Evolutionary conservation across 2,329 filamentous ascomycete genomes (phyloP), one percentile per base, ranked within the genome.

Genomic region (Pyricularia sp.): DNA sequence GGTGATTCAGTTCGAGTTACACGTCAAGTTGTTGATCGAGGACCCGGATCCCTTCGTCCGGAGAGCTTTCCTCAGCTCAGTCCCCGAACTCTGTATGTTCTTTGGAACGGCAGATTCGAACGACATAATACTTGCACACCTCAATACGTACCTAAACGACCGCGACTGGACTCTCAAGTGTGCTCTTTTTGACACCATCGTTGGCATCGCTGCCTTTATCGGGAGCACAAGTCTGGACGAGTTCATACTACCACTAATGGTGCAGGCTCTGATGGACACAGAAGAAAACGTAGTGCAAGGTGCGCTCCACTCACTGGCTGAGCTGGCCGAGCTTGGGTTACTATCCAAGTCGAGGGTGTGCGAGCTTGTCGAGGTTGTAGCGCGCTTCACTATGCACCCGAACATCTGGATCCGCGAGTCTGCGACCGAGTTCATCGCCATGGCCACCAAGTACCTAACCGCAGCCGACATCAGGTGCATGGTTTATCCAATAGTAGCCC

Each of bases 81-180:
- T 99, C 0, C 91, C 94, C 0, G 92, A 93, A 71, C 84, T 99
- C 1, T 99, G 95, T 76, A 88, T 97, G 72, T 98, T 99, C 78
- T 98, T 99, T 73, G 93, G 93, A 3, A 94, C 92, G 70, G 86
- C 90, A n/a, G 91, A 93, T 75, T 91, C 94, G 0, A 97, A 96
- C 77, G 95, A 99, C 76, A 92, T 99, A n/a, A 89, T 99, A 20
- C 82, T 99, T 26, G 97, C 93, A 36, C 95, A 99, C 79, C 83
- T 99, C 31, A 98, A 98, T 76, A 99, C 95, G 0, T 99, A 99
- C 74, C 81, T 99, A 10, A 99, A 99, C 73, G 95, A 98, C 74
- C 88, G 91, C 61, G 94, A 99, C 77, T 99, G 95, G 95, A 93
- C 93, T 77, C 81, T 99, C 36, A 97, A 97, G 78, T 97, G 93